Evolutionary conservation across 225 moss, liverwort and hornwort species (phyloP).

Genomic region (Straminergon stramineum): DNA sequence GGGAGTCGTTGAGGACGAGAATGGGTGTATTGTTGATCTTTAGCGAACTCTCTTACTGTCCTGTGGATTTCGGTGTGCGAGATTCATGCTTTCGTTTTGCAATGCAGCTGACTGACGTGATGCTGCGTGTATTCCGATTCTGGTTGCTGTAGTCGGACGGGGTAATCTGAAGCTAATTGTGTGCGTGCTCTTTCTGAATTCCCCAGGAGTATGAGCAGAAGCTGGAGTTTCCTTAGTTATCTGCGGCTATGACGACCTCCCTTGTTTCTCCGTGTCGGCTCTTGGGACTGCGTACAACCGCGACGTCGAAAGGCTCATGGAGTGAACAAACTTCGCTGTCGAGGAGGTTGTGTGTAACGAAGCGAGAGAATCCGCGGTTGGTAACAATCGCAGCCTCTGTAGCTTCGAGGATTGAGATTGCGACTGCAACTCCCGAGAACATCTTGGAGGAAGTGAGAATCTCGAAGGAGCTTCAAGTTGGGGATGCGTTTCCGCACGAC

Average conservation of each 20-base stretch:
- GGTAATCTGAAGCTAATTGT: background rate
- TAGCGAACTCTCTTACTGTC: background rate
- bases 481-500: constrained; percentile 26
- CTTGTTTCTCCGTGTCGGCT: background rate
- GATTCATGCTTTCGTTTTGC: background rate
- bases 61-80: background rate
- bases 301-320: background rate
- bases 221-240: background rate
- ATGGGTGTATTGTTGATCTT: background rate
- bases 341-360: background rate
- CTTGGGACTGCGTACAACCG: background rate
- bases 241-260: constrained; percentile 1
- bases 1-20: background rate
- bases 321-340: background rate
- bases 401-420: background rate
- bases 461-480: constrained; percentile 6
- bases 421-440: background rate
- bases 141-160: background rate
- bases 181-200: background rate
- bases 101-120: background rate
- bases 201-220: constrained; percentile 1
- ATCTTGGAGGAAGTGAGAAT: background rate
- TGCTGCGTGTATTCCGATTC: background rate
- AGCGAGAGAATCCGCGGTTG: background rate
- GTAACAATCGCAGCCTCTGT: background rate